A percentile compares a stretch with the other conserved stretches of the same genome.
Evolutionary conservation across 2,329 filamentous ascomycete genomes (phyloP).

Genomic region (Cercospora brassicicola): DNA sequence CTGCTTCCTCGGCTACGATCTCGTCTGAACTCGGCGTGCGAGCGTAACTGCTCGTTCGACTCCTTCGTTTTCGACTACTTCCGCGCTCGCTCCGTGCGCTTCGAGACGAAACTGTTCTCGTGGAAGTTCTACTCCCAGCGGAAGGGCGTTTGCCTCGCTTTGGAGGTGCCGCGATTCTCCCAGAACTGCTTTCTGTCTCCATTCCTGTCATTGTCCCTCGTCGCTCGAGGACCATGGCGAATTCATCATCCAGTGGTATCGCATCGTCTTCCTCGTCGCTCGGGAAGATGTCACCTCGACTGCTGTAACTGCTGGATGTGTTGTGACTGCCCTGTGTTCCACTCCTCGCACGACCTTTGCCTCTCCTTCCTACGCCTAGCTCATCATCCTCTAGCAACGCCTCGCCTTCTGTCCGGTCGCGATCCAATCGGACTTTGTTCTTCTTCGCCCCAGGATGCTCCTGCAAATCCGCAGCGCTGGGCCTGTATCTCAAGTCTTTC

Average conservation of each 20-base stretch:
- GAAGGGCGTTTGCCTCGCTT: slow-evolving; percentile 44
- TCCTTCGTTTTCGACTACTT: slow-evolving; percentile 23
- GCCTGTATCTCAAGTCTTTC: slow-evolving; percentile 77
- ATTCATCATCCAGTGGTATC: slow-evolving; percentile 88
- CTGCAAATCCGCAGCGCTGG: slow-evolving; percentile 84
- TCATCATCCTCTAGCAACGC: slow-evolving; percentile 69
- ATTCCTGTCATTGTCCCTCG: slow-evolving; percentile 52
- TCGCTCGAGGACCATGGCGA: slow-evolving; percentile 77
- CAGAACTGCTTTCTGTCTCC: slow-evolving; percentile 70
- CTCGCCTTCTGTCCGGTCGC: slow-evolving; percentile 59
- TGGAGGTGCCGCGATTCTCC: slow-evolving; percentile 48
- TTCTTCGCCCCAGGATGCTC: slow-evolving; percentile 70
- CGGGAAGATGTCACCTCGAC: slow-evolving; percentile 84
- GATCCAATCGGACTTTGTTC: slow-evolving; percentile 25
- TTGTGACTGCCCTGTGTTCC: slow-evolving; percentile 75
- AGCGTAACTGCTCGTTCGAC: slow-evolving; percentile 22
- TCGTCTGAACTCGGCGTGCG: slow-evolving; percentile 19
- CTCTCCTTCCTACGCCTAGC: slow-evolving; percentile 39
- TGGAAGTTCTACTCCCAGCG: slow-evolving; percentile 38
- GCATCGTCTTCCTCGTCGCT: slow-evolving; percentile 87
- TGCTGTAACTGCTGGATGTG: slow-evolving; percentile 82
- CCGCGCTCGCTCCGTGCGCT: slow-evolving; percentile 25
- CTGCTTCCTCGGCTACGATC: slow-evolving; percentile 13
- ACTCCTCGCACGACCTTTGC: slow-evolving; percentile 63
- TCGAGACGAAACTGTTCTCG: slow-evolving; percentile 29